phyloP scores from a whole-genome alignment of 192 early-diverging fungal species.

The Kickxella alabastrina region DNA sequence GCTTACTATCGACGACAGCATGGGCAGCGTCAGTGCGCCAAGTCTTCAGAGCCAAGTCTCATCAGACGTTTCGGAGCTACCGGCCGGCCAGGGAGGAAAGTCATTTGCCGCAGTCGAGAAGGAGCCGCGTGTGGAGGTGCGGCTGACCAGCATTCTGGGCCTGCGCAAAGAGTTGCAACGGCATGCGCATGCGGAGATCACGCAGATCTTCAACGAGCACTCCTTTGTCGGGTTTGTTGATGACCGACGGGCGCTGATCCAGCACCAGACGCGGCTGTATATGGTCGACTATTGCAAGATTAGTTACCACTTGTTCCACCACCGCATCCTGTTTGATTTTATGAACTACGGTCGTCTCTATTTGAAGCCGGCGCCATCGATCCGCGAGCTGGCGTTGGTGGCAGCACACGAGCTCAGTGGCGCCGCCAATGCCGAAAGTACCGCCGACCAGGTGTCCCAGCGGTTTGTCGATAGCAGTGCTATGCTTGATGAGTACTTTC shows the following conservation, averaged over 20 bases:
- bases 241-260: conserved; percentile 73
- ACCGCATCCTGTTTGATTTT: conserved; percentile 75
- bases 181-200: conserved; percentile 55
- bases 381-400: conserved; percentile 65
- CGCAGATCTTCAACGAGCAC: conserved; percentile 74
- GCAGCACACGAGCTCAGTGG: conserved; percentile 48
- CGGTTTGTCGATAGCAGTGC: conserved; percentile 50
- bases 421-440: conserved; percentile 19
- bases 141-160: conserved; percentile 73
- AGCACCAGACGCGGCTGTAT: conserved; percentile 81
- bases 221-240: conserved; percentile 89
- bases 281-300: conserved; percentile 74
- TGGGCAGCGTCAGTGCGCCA: neutral
- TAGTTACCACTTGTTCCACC: conserved; percentile 88
- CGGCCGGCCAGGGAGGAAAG: conserved; percentile 3
- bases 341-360: conserved; percentile 80
- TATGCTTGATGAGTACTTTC: conserved; percentile 92
- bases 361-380: conserved; percentile 60
- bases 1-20: neutral
- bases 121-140: conserved; percentile 65
- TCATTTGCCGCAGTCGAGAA: conserved; percentile 20
- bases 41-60: conserved; percentile 2
- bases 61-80: neutral
- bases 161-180: conserved; percentile 69
- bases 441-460: conserved; percentile 12